Evolutionary conservation across 306 rosid species (phyloP), one percentile per base, ranked within the genome.

Genomic region (Macrotyloma uniflorum): DNA sequence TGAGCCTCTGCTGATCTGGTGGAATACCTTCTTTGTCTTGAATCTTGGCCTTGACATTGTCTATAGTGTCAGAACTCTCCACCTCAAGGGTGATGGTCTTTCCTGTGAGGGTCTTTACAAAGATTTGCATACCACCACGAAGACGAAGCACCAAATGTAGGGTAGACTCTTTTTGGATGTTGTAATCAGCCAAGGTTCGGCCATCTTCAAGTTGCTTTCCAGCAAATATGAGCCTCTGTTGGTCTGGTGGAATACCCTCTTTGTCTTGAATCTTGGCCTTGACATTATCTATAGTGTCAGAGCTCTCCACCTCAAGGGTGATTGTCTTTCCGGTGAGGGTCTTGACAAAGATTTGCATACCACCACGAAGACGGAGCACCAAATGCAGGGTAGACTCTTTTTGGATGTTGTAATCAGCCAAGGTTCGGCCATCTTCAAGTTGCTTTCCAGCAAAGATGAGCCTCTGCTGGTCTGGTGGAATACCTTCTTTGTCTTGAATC

Each of bases 191-290:
- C 7, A 77, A 0, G 4, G 81, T 77, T 2, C 81, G n/a, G 0
- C 81, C 81, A 55, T 77, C 81, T 22, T 77, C 81, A 4, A 77
- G 75, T 16, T 77, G 81, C 15, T 77, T 77, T 14, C 81, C 81
- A 28, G 81, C 81, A 42, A 77, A 77, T 5, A 77, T 77, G 3
- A 77, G 8, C 58, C 81, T 67, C 36, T 77, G 81, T 24, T 77
- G 81, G 19, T 77, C 81, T 8, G 81, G 81, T 1, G 81, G 75
- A 0, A 77, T 77, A 0, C 81, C 81, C 57, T 77, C 81, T 1
- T 77, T 77, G 45, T 77, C 81, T 9, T 77, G 81, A 6, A 77
- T 66, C 45, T 77, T 77, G 0, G 74, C 57, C 57, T 77, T 77
- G 0, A 77, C 81, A 26, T 77, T 77, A 23, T 77, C 81, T 1